Evolutionary conservation across 208 protist genomes (phyloP).

Genomic region (Acanthamoeba lugdunensis): DNA sequence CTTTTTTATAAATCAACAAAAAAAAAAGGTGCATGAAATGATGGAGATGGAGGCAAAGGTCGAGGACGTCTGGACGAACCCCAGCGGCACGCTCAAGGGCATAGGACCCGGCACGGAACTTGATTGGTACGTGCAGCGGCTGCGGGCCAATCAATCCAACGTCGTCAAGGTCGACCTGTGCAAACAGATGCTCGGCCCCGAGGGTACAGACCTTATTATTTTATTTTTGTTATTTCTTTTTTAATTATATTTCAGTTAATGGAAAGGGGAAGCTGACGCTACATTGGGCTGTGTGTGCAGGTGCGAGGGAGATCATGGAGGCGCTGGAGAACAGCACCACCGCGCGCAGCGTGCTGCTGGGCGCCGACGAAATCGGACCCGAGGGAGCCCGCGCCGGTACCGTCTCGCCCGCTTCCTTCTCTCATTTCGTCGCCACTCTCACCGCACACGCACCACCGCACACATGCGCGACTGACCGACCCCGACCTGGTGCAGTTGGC

Average conservation of each 20-base stretch:
- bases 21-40: no score
- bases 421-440: no score
- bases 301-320: background rate
- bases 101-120: background rate
- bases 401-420: no score
- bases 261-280: background rate
- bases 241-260: no score
- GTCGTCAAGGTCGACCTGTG: slow-evolving; percentile 43
- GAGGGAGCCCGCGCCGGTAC: background rate
- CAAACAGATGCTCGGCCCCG: slow-evolving; percentile 46
- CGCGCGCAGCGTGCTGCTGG: slow-evolving; percentile 14
- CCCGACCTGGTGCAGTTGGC: background rate
- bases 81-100: slow-evolving; percentile 23
- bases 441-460: background rate
- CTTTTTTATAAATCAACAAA: no score
- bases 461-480: background rate
- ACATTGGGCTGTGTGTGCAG: background rate
- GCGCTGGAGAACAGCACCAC: slow-evolving; percentile 2
- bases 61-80: background rate
- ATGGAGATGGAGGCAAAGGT: background rate
- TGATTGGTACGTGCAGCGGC: slow-evolving; percentile 1
- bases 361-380: slow-evolving; percentile 28
- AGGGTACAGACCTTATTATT: background rate
- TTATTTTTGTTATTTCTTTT: background rate
- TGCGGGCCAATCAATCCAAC: background rate